These are phyloP conservation scores for Metarhizium album DNA, from an alignment of 2,329 filamentous ascomycete species.

Conservation along the genomic window DNA sequence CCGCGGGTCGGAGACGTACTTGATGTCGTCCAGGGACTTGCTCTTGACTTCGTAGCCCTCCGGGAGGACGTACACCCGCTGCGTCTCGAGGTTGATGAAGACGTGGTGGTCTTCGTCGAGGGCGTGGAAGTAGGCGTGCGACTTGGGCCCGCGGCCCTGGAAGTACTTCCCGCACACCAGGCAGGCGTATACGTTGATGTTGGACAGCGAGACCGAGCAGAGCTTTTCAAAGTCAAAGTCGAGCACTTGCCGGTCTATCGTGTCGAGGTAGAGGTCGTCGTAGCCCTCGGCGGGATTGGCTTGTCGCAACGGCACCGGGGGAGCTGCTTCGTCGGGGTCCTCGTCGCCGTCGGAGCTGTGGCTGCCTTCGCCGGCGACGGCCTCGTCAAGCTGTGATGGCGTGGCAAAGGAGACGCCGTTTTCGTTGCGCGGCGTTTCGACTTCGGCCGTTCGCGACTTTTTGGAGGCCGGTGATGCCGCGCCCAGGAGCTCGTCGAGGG, in stretches of 20 bases:
- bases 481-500: slow-evolving; percentile 45
- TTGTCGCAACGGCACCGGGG: slow-evolving; percentile 51
- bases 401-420: slow-evolving; percentile 22
- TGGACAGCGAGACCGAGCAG: slow-evolving; percentile 89
- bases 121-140: slow-evolving; percentile 94
- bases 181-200: slow-evolving; percentile 98
- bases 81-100: slow-evolving; percentile 93
- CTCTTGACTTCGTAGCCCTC: slow-evolving; percentile 96
- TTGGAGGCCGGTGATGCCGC: slow-evolving; percentile 49
- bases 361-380: slow-evolving; percentile 10
- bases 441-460: slow-evolving; percentile 41
- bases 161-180: slow-evolving; percentile 97
- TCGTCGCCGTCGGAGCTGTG: slow-evolving; percentile 27
- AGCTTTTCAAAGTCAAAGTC: slow-evolving; percentile 99
- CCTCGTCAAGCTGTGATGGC: slow-evolving; percentile 13
- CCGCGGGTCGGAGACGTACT: slow-evolving; percentile 87
- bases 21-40: slow-evolving; percentile 93
- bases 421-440: slow-evolving; percentile 24
- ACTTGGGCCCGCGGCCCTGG: slow-evolving; percentile 85
- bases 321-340: slow-evolving; percentile 23
- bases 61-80: slow-evolving; percentile 82
- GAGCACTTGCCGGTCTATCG: slow-evolving; percentile 81
- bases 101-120: slow-evolving; percentile 94
- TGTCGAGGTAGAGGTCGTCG: slow-evolving; percentile 93
- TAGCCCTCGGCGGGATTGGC: slow-evolving; percentile 76